phyloP scores from a whole-genome alignment of 2,329 filamentous ascomycete species.

The Xylaria sp. region DNA sequence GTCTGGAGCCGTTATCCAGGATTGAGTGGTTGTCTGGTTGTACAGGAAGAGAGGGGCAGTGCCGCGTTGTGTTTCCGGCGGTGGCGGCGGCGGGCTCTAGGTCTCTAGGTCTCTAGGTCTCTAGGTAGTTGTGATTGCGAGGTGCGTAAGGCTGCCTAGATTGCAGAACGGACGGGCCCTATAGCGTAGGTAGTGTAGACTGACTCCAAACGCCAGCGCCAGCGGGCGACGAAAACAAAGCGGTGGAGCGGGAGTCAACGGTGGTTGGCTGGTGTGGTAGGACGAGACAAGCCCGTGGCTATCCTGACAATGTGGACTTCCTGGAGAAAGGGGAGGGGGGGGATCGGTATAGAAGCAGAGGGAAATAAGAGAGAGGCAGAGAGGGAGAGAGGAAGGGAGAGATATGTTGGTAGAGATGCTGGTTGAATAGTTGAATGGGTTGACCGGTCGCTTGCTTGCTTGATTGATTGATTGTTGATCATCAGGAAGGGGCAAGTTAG shows the following conservation, averaged over 20 bases:
- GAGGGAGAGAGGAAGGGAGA: background rate
- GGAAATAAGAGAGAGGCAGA: slow-evolving; percentile 1
- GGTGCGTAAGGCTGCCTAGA: slow-evolving; percentile 6
- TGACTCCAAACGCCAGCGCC: background rate
- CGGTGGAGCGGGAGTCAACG: background rate
- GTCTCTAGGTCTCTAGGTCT: no score
- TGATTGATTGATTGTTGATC: background rate
- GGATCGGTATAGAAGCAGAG: slow-evolving; percentile 6
- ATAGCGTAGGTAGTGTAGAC: background rate
- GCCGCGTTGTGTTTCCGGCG: slow-evolving; percentile 16
- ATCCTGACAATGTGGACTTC: background rate
- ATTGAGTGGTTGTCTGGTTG: background rate
- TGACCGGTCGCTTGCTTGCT: no score
- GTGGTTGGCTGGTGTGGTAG: background rate
- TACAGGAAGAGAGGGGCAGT: slow-evolving; percentile 20
- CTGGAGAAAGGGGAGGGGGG: background rate
- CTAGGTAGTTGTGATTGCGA: background rate
- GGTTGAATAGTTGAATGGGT: no score
- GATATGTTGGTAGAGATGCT: background rate
- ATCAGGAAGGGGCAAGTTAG: background rate
- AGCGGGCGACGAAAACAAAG: background rate
- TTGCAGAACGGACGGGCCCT: no score
- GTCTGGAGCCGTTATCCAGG: background rate
- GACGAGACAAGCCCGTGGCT: background rate
- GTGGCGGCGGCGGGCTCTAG: background rate